phyloP scores from a whole-genome alignment of 108 stramenopile genomes.

The Tribonema minus region DNA sequence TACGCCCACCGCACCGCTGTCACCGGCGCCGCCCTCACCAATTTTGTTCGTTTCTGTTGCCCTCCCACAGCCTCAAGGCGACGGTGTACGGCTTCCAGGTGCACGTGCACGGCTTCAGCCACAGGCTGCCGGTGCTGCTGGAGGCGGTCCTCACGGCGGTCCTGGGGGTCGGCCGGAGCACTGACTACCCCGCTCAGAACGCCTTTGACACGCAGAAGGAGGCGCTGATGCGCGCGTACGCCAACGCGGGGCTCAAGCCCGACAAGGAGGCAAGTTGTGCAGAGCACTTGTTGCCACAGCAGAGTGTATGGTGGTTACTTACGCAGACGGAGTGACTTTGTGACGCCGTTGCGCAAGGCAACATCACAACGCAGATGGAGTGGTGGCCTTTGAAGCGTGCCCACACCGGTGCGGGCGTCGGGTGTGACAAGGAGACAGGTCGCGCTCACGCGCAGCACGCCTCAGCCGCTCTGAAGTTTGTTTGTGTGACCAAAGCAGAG shows the following conservation, averaged over 20 bases:
- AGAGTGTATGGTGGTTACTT: slow-evolving; percentile 10
- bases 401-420: background rate
- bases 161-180: background rate
- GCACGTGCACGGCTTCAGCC: slow-evolving; percentile 24
- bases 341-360: background rate
- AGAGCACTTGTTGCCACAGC: background rate
- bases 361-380: background rate
- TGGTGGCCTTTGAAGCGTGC: background rate
- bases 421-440: background rate
- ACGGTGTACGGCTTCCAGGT: slow-evolving; percentile 7
- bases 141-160: slow-evolving; percentile 13
- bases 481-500: too few relatives aligned
- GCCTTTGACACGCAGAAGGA: slow-evolving; percentile 3
- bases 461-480: too few relatives aligned
- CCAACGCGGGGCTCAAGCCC: slow-evolving; percentile 35
- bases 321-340: background rate
- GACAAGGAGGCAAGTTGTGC: slow-evolving; percentile 20
- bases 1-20: too few relatives aligned
- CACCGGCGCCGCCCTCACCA: too few relatives aligned
- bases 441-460: background rate
- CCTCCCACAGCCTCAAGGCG: slow-evolving; percentile 36
- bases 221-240: slow-evolving; percentile 25
- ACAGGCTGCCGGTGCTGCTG: slow-evolving; percentile 21
- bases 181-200: background rate
- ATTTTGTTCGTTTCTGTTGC: too few relatives aligned